Evolutionary conservation across 371 early-diverging fungal species (phyloP), one percentile per base, ranked within the genome.

Genomic region (Paramicrosporidium saccamoebae): DNA sequence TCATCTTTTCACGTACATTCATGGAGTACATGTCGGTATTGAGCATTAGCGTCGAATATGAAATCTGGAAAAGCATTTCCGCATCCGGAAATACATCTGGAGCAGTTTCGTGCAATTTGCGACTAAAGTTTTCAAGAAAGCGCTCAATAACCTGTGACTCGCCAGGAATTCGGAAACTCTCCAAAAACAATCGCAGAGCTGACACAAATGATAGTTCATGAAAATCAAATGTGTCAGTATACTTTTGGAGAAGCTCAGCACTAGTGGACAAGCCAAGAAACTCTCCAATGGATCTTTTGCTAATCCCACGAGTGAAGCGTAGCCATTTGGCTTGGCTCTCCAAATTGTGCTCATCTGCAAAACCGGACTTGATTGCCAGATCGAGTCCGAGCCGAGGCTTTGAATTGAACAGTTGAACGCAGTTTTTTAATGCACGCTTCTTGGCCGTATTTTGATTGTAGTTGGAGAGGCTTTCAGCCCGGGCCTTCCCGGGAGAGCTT

Each of bases 101-200:
- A 34, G 82, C 82, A 20, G 59, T 57, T 27, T 62, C 58, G 5
- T 67, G 42, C 35, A 68, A 96, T 13, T 75, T 54, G 37, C 81
- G 75, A 16, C 84, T 86, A 53, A 90, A 96, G 39, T 79, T 84
- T 4, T 71, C 52, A 71, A 96, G 79, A 29, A 86, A 77, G 11
- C 97, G 55, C 41, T 96, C 90, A 37, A 92, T 92, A 43, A 84
- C 77, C 43, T 88, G 90, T n/a, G 74, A 59, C 44, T 96, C 97
- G 15, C 92, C 92, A 2, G 86, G 86, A 14, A 96, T 51, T 17
- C 90, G 49, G 55, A 96, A 96, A n/a, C 55, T 36, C 40, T 79
- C 69, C 14, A 96, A 44, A 33, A 81, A 84, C n/a, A 36, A 34
- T 7, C 94, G 50, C 5, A 96, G 36, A 5, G 90, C 82, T 11